Base-by-base conservation (phyloP, 2,329 filamentous ascomycete species). In the Fragosphaeria purpurea region DNA sequence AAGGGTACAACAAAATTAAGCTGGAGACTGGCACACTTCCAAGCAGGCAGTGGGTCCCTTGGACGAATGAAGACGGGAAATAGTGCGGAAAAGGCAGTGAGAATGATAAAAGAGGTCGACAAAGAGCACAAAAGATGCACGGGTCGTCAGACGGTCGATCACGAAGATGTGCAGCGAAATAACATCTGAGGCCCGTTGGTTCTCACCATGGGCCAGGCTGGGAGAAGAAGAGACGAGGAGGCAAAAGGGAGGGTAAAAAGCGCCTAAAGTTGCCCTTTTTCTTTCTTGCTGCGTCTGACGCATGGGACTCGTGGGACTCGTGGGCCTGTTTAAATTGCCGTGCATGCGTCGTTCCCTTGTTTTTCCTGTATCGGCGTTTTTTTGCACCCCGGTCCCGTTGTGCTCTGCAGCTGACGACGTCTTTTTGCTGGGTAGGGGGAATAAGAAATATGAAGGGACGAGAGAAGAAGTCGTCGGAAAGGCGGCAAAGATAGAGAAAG, bases 101-200 rank as follows among this genome's bases (percentile, higher is more conserved):
- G 22, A 22, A 22, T 22, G 22, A 22, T 22, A 22, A 22, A 22
- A 22, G 22, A 22, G 22, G 22, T 22, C 22, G 22, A 22, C 22
- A 22, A 22, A 22, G 22, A 22, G 22, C 22, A 22, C 22, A 22
- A 37, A 46, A 12, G 44, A 46, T 42, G 48, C 33, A 39, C 42
- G 39, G 39, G 43, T 38, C 45, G 43, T 38, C 50, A 41, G 50
- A 51, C 50, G 34, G 50, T 48, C 45, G 50, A 51, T 51, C 50
- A 47, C n/a, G 41, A 44, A 47, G 37, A 13, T 30, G 30, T 41
- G 40, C 33, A 13, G 41, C 39, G 41, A 22, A 22, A 22, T 2
- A 32, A n/a, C 44, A 43, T 46, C 44, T 13, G 39, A 37, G 37
- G 49, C 30, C 40, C 35, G 37, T 35, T 49, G 22, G 22, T 22